Base-by-base conservation (phyloP, 192 early-diverging fungal species). In the Rhizophagus sp. region DNA sequence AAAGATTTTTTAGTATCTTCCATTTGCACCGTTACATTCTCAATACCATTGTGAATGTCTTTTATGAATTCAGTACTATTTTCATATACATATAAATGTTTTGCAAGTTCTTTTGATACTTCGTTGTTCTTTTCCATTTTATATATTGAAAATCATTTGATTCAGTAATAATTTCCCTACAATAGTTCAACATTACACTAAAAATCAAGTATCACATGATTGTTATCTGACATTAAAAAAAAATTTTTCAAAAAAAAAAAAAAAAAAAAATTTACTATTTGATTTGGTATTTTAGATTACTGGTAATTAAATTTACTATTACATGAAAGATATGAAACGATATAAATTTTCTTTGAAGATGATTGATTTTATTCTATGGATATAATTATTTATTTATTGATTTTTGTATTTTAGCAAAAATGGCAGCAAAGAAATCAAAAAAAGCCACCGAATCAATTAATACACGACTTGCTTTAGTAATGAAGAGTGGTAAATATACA, bases 401-500 rank as follows among this genome's bases (percentile, higher is more conserved):
- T 57, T 15, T 52, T 19, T 19, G 5, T 19, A 4, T 57, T 17
- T 19, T 57, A 57, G 6, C 19, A 57, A 75, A 24, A 79, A 79
- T 79, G 77, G 77, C 77, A 13, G 22, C 47, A 70, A 94, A 92
- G 88, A 94, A 94, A 91, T 84, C 92, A 84, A 95, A 96, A 91
- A 94, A 96, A 88, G 81, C 93, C 79, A 85, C 90, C 73, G 97
- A 99, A 89, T 93, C 93, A 88, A 98, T 99, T 93, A 99, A 99
- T 95, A 92, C 96, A 83, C 93, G 97, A 83, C 93, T 99, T 83
- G 93, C 95, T 79, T 94, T 99, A 84, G 98, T 99, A 81, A 99
- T 96, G 95, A 99, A 99, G 95, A 95, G 93, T 85, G 98, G 98
- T 85, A 99, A 99, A 92, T 95, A 94, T 88, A 89, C 91, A 75